phyloP scores from a whole-genome alignment of 1,139 yeast genomes.

The Kodamaea arcana region DNA sequence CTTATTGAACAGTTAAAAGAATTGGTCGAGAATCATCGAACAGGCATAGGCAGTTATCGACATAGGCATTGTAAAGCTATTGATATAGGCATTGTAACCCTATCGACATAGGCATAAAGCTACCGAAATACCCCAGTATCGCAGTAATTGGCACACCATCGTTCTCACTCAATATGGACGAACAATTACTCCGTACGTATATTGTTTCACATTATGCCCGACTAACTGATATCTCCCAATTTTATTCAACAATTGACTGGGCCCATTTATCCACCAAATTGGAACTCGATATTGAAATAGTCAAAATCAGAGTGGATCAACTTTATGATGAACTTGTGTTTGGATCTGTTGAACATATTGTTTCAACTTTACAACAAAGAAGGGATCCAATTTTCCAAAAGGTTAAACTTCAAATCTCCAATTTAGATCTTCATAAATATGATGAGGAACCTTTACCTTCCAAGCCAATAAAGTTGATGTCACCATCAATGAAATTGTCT shows the following conservation, averaged over 20 bases:
- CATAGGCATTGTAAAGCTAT: too few species aligned
- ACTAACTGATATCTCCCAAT: constrained; percentile 12
- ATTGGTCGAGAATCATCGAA: too few species aligned
- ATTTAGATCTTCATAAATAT: not conserved
- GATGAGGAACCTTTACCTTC: not conserved
- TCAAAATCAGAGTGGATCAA: constrained; percentile 22
- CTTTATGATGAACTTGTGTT: constrained; percentile 16
- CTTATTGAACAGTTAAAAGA: too few species aligned
- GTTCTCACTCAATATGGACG: too few species aligned
- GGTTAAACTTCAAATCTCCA: not conserved
- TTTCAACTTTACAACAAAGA: not conserved
- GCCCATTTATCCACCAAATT: constrained; percentile 12
- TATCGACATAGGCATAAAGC: too few species aligned
- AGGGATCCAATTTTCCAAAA: constrained; percentile 1
- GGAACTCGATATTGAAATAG: constrained; percentile 14
- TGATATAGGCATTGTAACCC: too few species aligned
- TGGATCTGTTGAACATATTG: constrained; percentile 3
- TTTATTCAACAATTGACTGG: constrained; percentile 20
- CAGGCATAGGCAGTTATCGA: too few species aligned
- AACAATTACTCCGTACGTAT: constrained; percentile 15
- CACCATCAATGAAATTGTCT: not conserved
- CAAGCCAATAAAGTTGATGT: not conserved
- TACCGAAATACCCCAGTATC: too few species aligned
- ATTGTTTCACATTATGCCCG: constrained; percentile 10
- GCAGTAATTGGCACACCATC: too few species aligned